Evolutionary conservation across 2,329 filamentous ascomycete species (phyloP).

Genomic region (Pestalotiopsis sp.): DNA sequence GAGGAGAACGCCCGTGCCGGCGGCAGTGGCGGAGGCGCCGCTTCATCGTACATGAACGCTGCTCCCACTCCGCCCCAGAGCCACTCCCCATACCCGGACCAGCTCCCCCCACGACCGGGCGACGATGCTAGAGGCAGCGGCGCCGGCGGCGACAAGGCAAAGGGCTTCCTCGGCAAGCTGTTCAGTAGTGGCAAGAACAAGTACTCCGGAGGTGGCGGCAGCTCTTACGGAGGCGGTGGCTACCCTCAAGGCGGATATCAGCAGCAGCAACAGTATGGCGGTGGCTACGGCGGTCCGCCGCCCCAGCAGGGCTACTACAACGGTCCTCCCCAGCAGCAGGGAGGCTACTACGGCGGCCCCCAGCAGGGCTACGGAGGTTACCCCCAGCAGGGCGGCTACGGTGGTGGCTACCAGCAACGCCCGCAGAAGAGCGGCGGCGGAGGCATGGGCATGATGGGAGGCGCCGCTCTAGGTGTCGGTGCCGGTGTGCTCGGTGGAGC

Average conservation of each 20-base stretch:
- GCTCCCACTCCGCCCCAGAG: slow-evolving; percentile 29
- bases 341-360: slow-evolving; percentile 32
- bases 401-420: slow-evolving; percentile 24
- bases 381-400: slow-evolving; percentile 28
- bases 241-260: slow-evolving; percentile 36
- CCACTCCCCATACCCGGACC: slow-evolving; percentile 35
- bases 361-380: slow-evolving; percentile 43
- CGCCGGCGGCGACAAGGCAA: slow-evolving; percentile 43
- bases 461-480: slow-evolving; percentile 76
- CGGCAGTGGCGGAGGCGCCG: slow-evolving; percentile 29
- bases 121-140: slow-evolving; percentile 18
- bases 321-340: slow-evolving; percentile 29
- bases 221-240: slow-evolving; percentile 29
- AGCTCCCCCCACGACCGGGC: slow-evolving; percentile 45
- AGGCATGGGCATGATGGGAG: slow-evolving; percentile 72
- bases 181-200: slow-evolving; percentile 33
- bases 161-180: slow-evolving; percentile 37
- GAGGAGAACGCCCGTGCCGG: slow-evolving; percentile 73
- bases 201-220: slow-evolving; percentile 22
- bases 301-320: slow-evolving; percentile 13
- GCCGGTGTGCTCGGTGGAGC: slow-evolving; percentile 81
- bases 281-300: slow-evolving; percentile 25
- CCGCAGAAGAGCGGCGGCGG: slow-evolving; percentile 43
- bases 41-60: slow-evolving; percentile 36
- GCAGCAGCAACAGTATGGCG: slow-evolving; percentile 27